Evolutionary conservation across 2,329 filamentous ascomycete genomes (phyloP), one percentile per base, ranked within the genome.

Genomic region (Keithomyces neogunnii): DNA sequence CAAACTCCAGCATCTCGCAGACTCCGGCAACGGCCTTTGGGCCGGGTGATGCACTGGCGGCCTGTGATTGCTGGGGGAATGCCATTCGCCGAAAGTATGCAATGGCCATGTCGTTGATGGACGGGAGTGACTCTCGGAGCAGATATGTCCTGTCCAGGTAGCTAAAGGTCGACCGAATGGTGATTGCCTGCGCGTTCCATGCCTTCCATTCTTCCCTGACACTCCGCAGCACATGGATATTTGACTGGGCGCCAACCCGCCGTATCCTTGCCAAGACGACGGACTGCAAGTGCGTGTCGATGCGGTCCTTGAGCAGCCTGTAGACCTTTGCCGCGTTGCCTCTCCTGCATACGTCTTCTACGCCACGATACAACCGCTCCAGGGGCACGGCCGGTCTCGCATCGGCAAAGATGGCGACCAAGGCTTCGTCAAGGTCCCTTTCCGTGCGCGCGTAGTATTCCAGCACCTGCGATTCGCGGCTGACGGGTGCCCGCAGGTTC

Each of bases 101-200:
- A 51, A 93, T 82, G 4, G 85, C 82, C 73, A 95, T 84, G 62
- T 95, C 89, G 62, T 91, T 86, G 51, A 99, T 82, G 35, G 86
- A 86, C 8, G 78, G 76, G 36, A 78, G 70, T 28, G 85, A 81
- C 45, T 84, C 83, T 52, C 86, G 84, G 2, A 96, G 74, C 6
- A 99, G 76, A 63, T 90, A 96, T 2, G 90, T 88, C 56, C 93
- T 84, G 65, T 99, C 92, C 57, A 99, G 78, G 63, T 91, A 99
- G 71, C 90, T 95, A 69, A 96, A 97, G 39, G 95, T 86, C 56
- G 88, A 92, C 47, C 90, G 82, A 49, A 99, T 81, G 11, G 85
- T 84, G 19, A 55, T 44, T 70, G 89, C 75, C 67, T 93, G 86
- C 40, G 77, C 73, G 59, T 84, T 86, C 91, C 92, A 99, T 28